Conservation (phyloP, 495 filamentous ascomycete species). For the Chaetomidium leptoderma region DNA sequence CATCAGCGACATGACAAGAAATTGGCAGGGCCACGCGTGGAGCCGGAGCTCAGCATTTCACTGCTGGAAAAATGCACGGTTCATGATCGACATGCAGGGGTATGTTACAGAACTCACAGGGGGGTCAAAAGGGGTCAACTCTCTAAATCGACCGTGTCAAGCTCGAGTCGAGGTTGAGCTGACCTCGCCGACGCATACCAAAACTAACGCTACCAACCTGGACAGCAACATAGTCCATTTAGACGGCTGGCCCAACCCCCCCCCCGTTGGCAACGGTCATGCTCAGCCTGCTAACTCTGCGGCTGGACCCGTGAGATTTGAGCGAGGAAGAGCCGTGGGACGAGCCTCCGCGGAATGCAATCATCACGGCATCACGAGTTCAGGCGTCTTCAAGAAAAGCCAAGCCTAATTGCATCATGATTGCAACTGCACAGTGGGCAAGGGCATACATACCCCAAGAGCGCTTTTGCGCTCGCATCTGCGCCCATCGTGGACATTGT, state of each 20-base stretch:
- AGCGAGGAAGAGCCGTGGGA: conserved; percentile 40
- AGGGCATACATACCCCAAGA: too few species aligned
- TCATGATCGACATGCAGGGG: conserved; percentile 31
- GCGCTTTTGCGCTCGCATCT: too few species aligned
- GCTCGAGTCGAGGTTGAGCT: too few species aligned
- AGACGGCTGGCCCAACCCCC: too few species aligned
- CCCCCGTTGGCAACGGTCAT: conserved; percentile 9
- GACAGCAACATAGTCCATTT: neutral
- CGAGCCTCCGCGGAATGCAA: conserved; percentile 15
- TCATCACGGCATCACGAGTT: conserved; percentile 19
- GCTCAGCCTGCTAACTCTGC: neutral
- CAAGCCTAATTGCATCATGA: neutral
- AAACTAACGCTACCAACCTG: too few species aligned
- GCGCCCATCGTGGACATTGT: too few species aligned
- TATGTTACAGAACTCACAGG: conserved; percentile 33
- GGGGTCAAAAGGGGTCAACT: conserved; percentile 20
- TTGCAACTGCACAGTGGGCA: too few species aligned
- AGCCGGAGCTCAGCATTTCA: conserved; percentile 2
- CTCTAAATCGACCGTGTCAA: too few species aligned
- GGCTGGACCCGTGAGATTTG: conserved; percentile 34
- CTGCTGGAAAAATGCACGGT: conserved; percentile 15
- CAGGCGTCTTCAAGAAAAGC: neutral
- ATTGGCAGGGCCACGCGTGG: conserved; percentile 27
- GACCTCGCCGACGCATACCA: too few species aligned
- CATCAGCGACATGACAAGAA: conserved; percentile 23